phyloP scores from a whole-genome alignment of 495 filamentous ascomycete species.

The Parachaetomium inaequale region DNA sequence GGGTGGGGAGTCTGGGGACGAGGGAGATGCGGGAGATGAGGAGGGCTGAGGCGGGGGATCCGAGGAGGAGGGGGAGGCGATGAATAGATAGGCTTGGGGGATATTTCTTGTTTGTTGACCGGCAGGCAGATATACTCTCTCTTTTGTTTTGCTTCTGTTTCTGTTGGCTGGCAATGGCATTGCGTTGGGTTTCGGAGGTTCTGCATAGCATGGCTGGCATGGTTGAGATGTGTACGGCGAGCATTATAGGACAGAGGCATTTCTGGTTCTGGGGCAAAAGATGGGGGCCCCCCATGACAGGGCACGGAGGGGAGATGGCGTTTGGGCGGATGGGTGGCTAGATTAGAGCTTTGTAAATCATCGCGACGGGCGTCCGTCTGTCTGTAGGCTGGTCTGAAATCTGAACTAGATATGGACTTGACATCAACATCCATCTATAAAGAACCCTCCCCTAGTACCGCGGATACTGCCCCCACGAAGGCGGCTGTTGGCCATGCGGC shows the following conservation, averaged over 20 bases:
- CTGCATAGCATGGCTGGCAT: constrained; percentile 8
- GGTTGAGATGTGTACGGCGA: neutral
- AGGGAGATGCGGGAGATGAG: constrained; percentile 86
- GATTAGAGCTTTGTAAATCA: neutral
- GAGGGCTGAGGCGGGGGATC: constrained; percentile 77
- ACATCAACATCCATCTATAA: neutral
- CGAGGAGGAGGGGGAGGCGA: constrained; percentile 58
- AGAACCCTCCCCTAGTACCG: constrained; percentile 8
- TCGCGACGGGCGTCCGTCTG: neutral
- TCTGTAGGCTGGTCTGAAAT: neutral
- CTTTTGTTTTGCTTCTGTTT: neutral
- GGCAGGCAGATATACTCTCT: too few relatives aligned
- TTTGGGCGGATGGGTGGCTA: neutral
- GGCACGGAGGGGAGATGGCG: neutral
- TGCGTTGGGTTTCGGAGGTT: neutral
- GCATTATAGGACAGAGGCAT: neutral
- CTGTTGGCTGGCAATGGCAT: neutral
- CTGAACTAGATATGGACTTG: neutral
- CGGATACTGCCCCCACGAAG: constrained; percentile 17
- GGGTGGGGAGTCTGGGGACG: constrained; percentile 81
- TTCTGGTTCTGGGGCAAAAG: neutral
- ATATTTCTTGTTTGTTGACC: neutral
- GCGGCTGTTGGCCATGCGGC: constrained; percentile 16
- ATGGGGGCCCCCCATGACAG: neutral
- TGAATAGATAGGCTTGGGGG: neutral